Percentiles rank a stretch among this genome's conserved stretches.
These are phyloP conservation scores for Aureobasidium sp. DNA, from an alignment of 2,329 filamentous ascomycete species.

Conservation along the genomic window DNA sequence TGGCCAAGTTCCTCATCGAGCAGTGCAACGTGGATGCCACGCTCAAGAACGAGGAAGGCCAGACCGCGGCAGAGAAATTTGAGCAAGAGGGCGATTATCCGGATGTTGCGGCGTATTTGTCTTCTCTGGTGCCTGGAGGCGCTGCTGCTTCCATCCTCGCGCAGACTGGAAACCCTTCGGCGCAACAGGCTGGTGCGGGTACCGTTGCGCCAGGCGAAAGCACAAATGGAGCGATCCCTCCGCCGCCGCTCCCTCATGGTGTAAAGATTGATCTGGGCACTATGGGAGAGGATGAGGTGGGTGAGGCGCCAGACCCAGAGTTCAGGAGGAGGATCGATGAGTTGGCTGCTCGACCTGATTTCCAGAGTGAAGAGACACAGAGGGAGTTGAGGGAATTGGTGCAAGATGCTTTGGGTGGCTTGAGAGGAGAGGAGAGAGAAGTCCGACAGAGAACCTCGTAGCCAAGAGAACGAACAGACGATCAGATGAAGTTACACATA, in stretches of 20 bases:
- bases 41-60: conserved; percentile 61
- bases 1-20: conserved; percentile 71
- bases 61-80: conserved; percentile 75
- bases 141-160: conserved; percentile 22
- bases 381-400: conserved; percentile 68
- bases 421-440: neutral
- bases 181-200: conserved; percentile 26
- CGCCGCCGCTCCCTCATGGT: conserved; percentile 63
- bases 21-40: conserved; percentile 64
- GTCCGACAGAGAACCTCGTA: neutral
- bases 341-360: conserved; percentile 73
- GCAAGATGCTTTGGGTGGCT: conserved; percentile 59
- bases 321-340: conserved; percentile 83
- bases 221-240: conserved; percentile 28
- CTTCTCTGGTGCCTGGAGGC: conserved; percentile 23
- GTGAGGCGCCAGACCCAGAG: conserved; percentile 65
- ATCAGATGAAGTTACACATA: neutral
- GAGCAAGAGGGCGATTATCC: conserved; percentile 69
- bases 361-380: conserved; percentile 72
- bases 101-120: conserved; percentile 63
- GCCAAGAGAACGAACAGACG: too few relatives aligned
- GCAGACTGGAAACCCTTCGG: conserved; percentile 18
- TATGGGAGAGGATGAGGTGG: conserved; percentile 48
- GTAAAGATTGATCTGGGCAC: conserved; percentile 70
- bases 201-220: conserved; percentile 19